Evolutionary conservation across 2,329 filamentous ascomycete species (phyloP).

Genomic region (Botryotinia globosa): DNA sequence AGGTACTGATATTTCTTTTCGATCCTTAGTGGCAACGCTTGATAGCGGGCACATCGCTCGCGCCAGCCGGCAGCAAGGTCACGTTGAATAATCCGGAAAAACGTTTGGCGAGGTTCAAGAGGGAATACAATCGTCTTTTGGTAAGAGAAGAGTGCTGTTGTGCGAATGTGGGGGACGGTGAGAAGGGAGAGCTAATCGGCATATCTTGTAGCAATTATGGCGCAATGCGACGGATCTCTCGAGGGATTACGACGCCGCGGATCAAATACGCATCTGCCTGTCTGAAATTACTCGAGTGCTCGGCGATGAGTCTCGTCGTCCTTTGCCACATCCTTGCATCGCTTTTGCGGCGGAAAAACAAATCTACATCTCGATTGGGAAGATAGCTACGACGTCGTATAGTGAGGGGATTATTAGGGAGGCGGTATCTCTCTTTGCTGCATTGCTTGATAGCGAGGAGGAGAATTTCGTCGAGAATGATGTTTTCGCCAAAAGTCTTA

Average conservation of each 20-base stretch:
- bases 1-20: slow-evolving; percentile 23
- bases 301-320: slow-evolving; percentile 83
- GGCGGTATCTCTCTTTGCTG: slow-evolving; percentile 82
- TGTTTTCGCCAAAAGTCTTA: slow-evolving; percentile 80
- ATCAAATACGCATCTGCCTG: slow-evolving; percentile 59
- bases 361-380: slow-evolving; percentile 84
- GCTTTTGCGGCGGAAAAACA: slow-evolving; percentile 81
- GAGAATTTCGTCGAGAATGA: slow-evolving; percentile 89
- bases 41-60: slow-evolving; percentile 60
- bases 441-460: slow-evolving; percentile 92
- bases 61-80: slow-evolving; percentile 54
- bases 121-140: slow-evolving; percentile 61
- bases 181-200: neutral
- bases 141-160: slow-evolving; percentile 41
- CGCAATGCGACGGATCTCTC: slow-evolving; percentile 59
- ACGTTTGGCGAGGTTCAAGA: slow-evolving; percentile 64
- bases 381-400: slow-evolving; percentile 81
- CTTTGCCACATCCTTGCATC: slow-evolving; percentile 88
- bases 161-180: neutral
- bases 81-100: slow-evolving; percentile 61
- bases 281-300: slow-evolving; percentile 68
- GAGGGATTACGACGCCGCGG: slow-evolving; percentile 59
- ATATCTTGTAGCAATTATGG: slow-evolving; percentile 52
- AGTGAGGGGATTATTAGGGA: slow-evolving; percentile 84
- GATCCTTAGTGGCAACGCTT: slow-evolving; percentile 60